Evolutionary conservation across 129 eudicot species (phyloP), one percentile per base, ranked within the genome.

Genomic region (Mikania micrantha): DNA sequence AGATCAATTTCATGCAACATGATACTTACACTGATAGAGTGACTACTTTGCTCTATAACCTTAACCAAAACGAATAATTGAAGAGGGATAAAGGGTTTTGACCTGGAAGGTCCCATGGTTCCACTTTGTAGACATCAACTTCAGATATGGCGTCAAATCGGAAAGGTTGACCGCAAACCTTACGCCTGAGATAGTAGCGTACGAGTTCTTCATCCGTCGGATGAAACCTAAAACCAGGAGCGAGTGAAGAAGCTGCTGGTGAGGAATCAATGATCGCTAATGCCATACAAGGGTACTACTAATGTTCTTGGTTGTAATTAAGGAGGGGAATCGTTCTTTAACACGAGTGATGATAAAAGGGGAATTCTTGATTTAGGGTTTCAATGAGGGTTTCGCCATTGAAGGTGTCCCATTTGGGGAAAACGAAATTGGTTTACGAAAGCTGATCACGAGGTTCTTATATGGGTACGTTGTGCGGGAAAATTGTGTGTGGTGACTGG

Each of bases 41-140:
- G 39, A 54, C 65, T 24, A 31, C 25, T 25, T 7, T 17, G 5
- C 25, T 38, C 29, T 25, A 36, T 47, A 54, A 17, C 71, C 71
- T 9, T 38, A 27, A 35, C 10, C 24, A 25, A 29, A 49, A 63
- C 0, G n/a, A 50, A 73, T 3, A 1, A 20, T 59, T n/a, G 5
- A 41, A 24, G 17, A 69, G 25, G 15, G 11, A 11, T 1, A 11
- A 4, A 64, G 4, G 16, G 47, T 1, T 6, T 15, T 49, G 60
- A 91, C 96, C 84, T 42, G 96, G 97, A 22, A 91, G 94, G 72
- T 91, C 97, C 96, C 96, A 91, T 0, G 97, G 97, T 70, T 88
- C 97, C 29, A 74, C 79, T 72, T 83, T 91, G 77, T 91, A 91
- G 22, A 91, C 84, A 71, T 91, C 97, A 67, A 91, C 74, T 11